Conservation (phyloP, 305 asterid species). For the Fraxinus sp. region DNA sequence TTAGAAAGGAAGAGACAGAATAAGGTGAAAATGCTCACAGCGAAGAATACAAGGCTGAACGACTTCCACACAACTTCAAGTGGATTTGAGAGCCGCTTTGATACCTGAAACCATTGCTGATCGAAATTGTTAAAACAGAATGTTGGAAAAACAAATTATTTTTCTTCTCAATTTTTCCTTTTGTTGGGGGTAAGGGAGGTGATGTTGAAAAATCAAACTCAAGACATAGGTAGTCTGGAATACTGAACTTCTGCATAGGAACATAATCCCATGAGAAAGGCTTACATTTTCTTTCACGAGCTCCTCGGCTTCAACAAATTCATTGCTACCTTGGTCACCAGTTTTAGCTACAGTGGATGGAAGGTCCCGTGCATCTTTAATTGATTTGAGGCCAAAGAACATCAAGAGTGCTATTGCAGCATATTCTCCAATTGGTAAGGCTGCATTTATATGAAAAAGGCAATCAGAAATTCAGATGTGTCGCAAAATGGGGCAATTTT, state of each 20-base stretch:
- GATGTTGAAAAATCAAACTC: neutral
- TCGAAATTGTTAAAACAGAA: neutral
- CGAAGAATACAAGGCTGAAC: conserved; percentile 54
- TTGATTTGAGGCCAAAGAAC: conserved; percentile 94
- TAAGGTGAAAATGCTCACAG: conserved; percentile 37
- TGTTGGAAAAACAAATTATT: neutral
- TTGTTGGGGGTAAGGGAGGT: neutral
- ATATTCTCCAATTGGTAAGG: conserved; percentile 93
- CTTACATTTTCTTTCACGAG: conserved; percentile 86
- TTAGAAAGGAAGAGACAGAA: neutral
- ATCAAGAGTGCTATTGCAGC: conserved; percentile 86
- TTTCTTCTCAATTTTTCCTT: neutral
- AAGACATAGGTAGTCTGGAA: neutral
- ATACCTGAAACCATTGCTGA: conserved; percentile 43
- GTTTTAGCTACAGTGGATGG: conserved; percentile 57
- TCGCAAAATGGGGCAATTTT: neutral
- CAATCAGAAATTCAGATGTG: neutral
- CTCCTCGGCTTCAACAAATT: conserved; percentile 91
- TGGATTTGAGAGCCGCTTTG: conserved; percentile 72
- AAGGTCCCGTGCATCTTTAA: conserved; percentile 92
- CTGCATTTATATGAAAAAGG: conserved; percentile 30
- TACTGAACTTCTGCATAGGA: neutral
- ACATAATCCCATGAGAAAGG: neutral
- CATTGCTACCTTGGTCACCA: conserved; percentile 60
- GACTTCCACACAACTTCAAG: conserved; percentile 65